Percentiles rank a stretch among this genome's conserved stretches.
These are phyloP conservation scores for Gossypium longicalyx DNA, from an alignment of 345 rosid species.

Conservation along the genomic window DNA sequence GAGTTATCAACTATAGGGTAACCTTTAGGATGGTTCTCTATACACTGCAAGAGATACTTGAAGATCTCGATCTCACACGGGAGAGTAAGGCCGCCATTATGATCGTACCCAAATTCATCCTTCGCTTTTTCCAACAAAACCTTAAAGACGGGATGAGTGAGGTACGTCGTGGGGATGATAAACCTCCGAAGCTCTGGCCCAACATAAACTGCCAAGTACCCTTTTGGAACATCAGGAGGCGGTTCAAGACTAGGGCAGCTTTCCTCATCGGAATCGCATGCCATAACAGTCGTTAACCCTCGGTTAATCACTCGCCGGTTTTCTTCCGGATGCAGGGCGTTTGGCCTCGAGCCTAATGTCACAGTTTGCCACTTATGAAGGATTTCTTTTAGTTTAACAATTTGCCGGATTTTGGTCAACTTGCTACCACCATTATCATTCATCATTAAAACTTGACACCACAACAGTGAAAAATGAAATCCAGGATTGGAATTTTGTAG, in stretches of 20 bases:
- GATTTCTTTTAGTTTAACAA: slow-evolving; percentile 74
- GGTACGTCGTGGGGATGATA: slow-evolving; percentile 75
- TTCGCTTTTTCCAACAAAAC: slow-evolving; percentile 78
- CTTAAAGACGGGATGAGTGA: slow-evolving; percentile 80
- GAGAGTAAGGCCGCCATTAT: slow-evolving; percentile 71
- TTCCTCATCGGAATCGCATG: slow-evolving; percentile 84
- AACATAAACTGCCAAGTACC: slow-evolving; percentile 83
- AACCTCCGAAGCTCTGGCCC: slow-evolving; percentile 91
- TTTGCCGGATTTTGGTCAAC: slow-evolving; percentile 72
- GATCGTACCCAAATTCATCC: slow-evolving; percentile 93
- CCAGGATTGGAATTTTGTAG: slow-evolving; percentile 6
- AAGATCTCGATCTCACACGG: slow-evolving; percentile 99
- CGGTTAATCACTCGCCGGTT: slow-evolving; percentile 36
- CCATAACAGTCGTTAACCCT: slow-evolving; percentile 38
- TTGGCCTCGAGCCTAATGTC: slow-evolving; percentile 40
- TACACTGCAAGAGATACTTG: slow-evolving; percentile 73
- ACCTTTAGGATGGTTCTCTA: slow-evolving; percentile 55
- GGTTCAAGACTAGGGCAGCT: slow-evolving; percentile 64
- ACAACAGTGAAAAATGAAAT: slow-evolving; percentile 17
- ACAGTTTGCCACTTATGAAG: slow-evolving; percentile 89
- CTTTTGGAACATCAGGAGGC: slow-evolving; percentile 81
- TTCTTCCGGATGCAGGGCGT: slow-evolving; percentile 17
- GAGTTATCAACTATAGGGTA: slow-evolving; percentile 27
- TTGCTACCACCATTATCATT: slow-evolving; percentile 54
- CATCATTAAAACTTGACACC: slow-evolving; percentile 36